Evolutionary conservation across 2,329 filamentous ascomycete genomes (phyloP).

Genomic region (Bipolaris sorokiniana): DNA sequence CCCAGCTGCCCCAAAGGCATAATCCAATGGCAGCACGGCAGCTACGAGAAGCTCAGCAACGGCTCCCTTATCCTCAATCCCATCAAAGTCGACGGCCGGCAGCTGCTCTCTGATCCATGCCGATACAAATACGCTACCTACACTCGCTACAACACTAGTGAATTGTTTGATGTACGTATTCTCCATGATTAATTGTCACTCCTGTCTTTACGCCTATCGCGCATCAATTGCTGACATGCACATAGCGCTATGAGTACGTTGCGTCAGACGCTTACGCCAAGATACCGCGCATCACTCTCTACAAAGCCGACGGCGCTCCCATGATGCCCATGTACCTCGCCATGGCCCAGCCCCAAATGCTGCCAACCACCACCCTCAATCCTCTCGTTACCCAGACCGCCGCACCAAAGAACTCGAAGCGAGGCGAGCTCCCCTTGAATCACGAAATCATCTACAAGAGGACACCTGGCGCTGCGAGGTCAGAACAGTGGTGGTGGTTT

Average conservation of each 20-base stretch:
- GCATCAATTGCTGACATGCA: background rate
- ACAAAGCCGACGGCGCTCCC: constrained; percentile 66
- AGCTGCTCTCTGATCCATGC: constrained; percentile 71
- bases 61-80: constrained; percentile 66
- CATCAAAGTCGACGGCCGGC: constrained; percentile 69
- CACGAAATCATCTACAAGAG: constrained; percentile 49
- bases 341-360: constrained; percentile 69
- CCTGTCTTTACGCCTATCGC: background rate
- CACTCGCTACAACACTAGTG: constrained; percentile 70
- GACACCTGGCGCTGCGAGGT: constrained; percentile 47
- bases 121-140: constrained; percentile 61
- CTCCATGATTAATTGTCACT: too few species aligned
- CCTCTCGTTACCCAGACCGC: constrained; percentile 52
- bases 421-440: constrained; percentile 48
- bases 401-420: constrained; percentile 47
- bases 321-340: constrained; percentile 72
- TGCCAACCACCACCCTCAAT: constrained; percentile 71
- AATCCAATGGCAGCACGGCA: constrained; percentile 77
- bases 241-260: constrained; percentile 53
- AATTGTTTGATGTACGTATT: constrained; percentile 63
- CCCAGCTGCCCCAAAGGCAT: constrained; percentile 69
- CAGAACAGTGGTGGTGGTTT: constrained; percentile 59
- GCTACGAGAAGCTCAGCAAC: constrained; percentile 61
- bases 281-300: constrained; percentile 68
- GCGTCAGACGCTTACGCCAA: constrained; percentile 66